A percentile compares a stretch with the other conserved stretches of the same genome.
Evolutionary conservation across 139 green algal species (phyloP).

Genomic region (Desmodesmus armatus): DNA sequence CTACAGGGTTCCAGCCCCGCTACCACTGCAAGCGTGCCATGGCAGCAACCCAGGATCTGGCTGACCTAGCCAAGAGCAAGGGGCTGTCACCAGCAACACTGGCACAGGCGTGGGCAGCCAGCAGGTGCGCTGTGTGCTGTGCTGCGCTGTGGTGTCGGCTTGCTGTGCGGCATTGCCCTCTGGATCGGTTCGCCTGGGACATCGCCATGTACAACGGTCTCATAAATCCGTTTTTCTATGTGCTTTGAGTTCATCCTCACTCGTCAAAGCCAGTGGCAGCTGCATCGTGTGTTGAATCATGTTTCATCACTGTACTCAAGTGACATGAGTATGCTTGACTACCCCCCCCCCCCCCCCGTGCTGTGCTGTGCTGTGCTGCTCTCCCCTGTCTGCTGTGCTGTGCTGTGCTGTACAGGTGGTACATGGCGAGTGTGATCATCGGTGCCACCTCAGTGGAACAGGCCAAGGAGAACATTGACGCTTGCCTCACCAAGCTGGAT

Average conservation of each 20-base stretch:
- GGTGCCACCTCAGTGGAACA: slow-evolving; percentile 70
- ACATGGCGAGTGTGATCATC: slow-evolving; percentile 68
- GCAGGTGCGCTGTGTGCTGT: not conserved
- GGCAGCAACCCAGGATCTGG: slow-evolving; percentile 69
- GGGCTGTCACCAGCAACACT: slow-evolving; percentile 69
- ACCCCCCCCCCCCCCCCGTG: no score
- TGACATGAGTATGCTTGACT: no score
- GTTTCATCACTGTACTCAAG: no score
- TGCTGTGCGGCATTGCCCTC: not conserved
- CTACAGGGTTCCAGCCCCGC: slow-evolving; percentile 60
- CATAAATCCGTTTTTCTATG: no score
- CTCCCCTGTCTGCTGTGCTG: not conserved
- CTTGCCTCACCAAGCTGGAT: slow-evolving; percentile 57
- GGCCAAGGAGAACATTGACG: slow-evolving; percentile 68
- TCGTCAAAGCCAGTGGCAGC: not conserved
- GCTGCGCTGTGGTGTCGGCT: not conserved
- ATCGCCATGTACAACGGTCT: no score
- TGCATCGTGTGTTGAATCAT: no score
- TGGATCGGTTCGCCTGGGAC: no score
- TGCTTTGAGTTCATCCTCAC: no score
- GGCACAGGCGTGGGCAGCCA: slow-evolving; percentile 65
- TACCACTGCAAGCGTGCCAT: slow-evolving; percentile 55
- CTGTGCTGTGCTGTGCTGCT: not conserved
- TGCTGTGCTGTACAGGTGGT: slow-evolving; percentile 42
- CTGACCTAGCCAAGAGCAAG: slow-evolving; percentile 67